phyloP scores from a whole-genome alignment of 805 yeast species.

The Suhomyces sp. region DNA sequence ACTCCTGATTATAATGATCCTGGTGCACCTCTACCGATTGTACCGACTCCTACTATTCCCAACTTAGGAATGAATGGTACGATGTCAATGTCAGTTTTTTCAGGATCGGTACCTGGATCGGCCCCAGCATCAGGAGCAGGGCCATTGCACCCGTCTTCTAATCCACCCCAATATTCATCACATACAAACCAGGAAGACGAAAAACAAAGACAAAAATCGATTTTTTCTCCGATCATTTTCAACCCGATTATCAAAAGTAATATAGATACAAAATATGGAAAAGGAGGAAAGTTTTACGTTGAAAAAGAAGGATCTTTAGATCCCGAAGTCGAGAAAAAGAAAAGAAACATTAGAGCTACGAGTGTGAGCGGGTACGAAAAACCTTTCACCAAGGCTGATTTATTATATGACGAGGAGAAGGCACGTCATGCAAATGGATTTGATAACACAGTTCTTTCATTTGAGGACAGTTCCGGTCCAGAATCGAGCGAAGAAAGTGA shows the following conservation, averaged over 20 bases:
- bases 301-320: constrained; percentile 31
- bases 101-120: not conserved
- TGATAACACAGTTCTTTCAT: not conserved
- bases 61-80: constrained; percentile 8
- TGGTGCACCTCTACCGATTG: constrained; percentile 74
- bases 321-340: constrained; percentile 19
- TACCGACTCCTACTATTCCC: constrained; percentile 49
- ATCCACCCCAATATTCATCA: not conserved
- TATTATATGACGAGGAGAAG: constrained; percentile 9
- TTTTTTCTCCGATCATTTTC: constrained; percentile 79
- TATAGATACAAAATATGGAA: constrained; percentile 81
- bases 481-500: constrained; percentile 30
- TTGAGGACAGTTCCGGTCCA: constrained; percentile 4
- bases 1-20: constrained; percentile 71
- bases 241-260: constrained; percentile 74
- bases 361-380: constrained; percentile 26
- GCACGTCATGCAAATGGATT: not conserved
- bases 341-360: constrained; percentile 30
- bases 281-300: constrained; percentile 88
- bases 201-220: constrained; percentile 42
- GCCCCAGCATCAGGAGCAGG: too few relatives aligned
- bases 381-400: constrained; percentile 5
- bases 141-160: not conserved
- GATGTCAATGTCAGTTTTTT: not conserved
- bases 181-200: constrained; percentile 2